phyloP scores from a whole-genome alignment of 176 grass and related monocot species.

The Ananas comosus region DNA sequence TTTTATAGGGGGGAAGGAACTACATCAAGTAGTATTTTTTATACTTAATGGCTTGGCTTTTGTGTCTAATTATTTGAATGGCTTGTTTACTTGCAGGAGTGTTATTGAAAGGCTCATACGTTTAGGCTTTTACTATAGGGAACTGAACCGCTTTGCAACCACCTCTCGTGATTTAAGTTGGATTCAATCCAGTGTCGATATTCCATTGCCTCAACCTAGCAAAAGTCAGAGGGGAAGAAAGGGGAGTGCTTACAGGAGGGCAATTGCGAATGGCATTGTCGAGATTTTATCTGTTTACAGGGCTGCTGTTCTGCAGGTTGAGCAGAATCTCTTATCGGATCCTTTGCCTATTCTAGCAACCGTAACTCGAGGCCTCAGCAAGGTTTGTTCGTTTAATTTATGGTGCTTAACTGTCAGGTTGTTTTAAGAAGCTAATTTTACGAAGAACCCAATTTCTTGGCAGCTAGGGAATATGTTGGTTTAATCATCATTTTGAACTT shows the following conservation, averaged over 20 bases:
- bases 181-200: slow-evolving; percentile 49
- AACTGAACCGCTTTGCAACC: slow-evolving; percentile 73
- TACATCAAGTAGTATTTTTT: slow-evolving; percentile 1
- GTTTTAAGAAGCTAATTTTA: slow-evolving; percentile 5
- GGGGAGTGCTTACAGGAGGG: slow-evolving; percentile 77
- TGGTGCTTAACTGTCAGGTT: background rate
- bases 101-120: slow-evolving; percentile 78
- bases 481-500: too few relatives aligned
- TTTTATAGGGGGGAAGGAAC: background rate
- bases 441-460: too few relatives aligned
- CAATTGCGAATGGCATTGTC: slow-evolving; percentile 86
- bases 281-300: slow-evolving; percentile 94
- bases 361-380: slow-evolving; percentile 72
- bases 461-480: too few relatives aligned
- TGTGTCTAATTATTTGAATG: slow-evolving; percentile 7
- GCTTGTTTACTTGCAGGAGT: slow-evolving; percentile 35
- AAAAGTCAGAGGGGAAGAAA: slow-evolving; percentile 38
- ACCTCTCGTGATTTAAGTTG: slow-evolving; percentile 74
- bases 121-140: slow-evolving; percentile 86
- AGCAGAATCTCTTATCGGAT: slow-evolving; percentile 90
- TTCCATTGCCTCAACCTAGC: slow-evolving; percentile 27
- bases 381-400: slow-evolving; percentile 32
- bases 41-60: background rate
- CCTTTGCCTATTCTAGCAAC: slow-evolving; percentile 77
- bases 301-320: slow-evolving; percentile 82